Evolutionary conservation across 192 early-diverging fungal species (phyloP), one percentile per base, ranked within the genome.

Genomic region (Helicostylum pulchrum): DNA sequence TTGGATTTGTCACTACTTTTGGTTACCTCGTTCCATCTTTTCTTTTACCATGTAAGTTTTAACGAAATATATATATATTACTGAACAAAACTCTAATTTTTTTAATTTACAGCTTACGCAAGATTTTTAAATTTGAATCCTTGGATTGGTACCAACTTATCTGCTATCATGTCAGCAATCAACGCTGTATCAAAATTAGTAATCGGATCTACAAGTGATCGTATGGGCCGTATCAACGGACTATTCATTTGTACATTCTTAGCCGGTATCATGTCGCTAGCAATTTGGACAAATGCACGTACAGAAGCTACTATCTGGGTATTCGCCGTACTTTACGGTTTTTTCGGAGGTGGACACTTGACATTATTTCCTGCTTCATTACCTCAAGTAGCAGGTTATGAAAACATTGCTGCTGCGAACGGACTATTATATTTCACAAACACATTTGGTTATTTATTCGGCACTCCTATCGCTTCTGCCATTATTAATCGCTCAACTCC

Each of bases 331-430:
- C 51, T 70, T 3, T 82, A 79, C 50, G 80, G 80, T 45, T 59
- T 82, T 20, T 76, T 76, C 46, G 75, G 75, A 21, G 80, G 80
- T 45, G 80, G 73, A 0, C 80, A 80, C 39, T 58, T 72, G 23
- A 72, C 73, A 39, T 54, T 78, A 2, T 78, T 75, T 32, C 73
- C 73, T 19, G 66, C 71, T 0, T 70, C 72, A 5, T 63, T 66
- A 4, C 73, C 77, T 12, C 64, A 78, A 34, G 49, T 78, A 4
- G 68, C 75, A 19, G 77, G 77, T 2, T 46, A 75, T 12, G 73
- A 75, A n/a, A 56, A 46, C n/a, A 55, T 78, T 0, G 59, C 73
- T 10, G 66, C 66, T 7, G 62, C 77, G 0, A 66, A 75, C 32
- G 77, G 77, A 17, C 47, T 78, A 32, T 30, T 78, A 8, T 78